Evolutionary conservation across 2,329 filamentous ascomycete species (phyloP).

Genomic region (Xylariaceae sp.): DNA sequence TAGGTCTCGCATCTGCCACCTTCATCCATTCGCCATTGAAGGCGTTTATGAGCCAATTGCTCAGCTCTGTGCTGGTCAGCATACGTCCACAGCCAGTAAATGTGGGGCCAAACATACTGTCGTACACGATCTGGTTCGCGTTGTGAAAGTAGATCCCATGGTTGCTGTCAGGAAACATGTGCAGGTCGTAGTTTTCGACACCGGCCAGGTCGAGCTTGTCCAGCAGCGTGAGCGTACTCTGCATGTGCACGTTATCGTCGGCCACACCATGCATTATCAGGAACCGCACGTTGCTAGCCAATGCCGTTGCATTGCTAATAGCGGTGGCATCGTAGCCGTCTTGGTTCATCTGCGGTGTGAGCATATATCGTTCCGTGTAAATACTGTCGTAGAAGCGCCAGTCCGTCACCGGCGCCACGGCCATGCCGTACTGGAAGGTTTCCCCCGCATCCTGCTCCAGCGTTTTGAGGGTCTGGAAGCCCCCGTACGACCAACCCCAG

Average conservation of each 20-base stretch:
- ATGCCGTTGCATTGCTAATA: slow-evolving; percentile 65
- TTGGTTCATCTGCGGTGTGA: slow-evolving; percentile 76
- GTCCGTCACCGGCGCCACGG: slow-evolving; percentile 96
- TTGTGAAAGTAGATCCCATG: slow-evolving; percentile 94
- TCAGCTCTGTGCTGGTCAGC: slow-evolving; percentile 54
- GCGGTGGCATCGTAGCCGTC: slow-evolving; percentile 68
- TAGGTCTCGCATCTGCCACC: slow-evolving; percentile 41
- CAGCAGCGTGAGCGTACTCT: slow-evolving; percentile 81
- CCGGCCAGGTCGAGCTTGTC: slow-evolving; percentile 76
- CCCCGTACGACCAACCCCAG: slow-evolving; percentile 98
- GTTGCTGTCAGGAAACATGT: slow-evolving; percentile 93
- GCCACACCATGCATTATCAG: slow-evolving; percentile 93
- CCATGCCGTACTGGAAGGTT: slow-evolving; percentile 96
- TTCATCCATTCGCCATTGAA: slow-evolving; percentile 94
- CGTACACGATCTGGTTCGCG: slow-evolving; percentile 83
- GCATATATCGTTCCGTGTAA: slow-evolving; percentile 97
- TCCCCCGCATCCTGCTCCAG: slow-evolving; percentile 82
- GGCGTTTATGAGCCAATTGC: slow-evolving; percentile 90
- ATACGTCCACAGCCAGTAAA: slow-evolving; percentile 3
- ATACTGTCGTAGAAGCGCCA: slow-evolving; percentile 94
- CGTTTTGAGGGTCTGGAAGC: slow-evolving; percentile 91
- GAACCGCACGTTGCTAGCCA: slow-evolving; percentile 75
- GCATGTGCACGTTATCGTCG: slow-evolving; percentile 96
- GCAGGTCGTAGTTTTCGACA: slow-evolving; percentile 91
- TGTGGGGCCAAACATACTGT: slow-evolving; percentile 58